Conservation (phyloP, 805 yeast species). For the Blastobotrys chiropterorum region DNA sequence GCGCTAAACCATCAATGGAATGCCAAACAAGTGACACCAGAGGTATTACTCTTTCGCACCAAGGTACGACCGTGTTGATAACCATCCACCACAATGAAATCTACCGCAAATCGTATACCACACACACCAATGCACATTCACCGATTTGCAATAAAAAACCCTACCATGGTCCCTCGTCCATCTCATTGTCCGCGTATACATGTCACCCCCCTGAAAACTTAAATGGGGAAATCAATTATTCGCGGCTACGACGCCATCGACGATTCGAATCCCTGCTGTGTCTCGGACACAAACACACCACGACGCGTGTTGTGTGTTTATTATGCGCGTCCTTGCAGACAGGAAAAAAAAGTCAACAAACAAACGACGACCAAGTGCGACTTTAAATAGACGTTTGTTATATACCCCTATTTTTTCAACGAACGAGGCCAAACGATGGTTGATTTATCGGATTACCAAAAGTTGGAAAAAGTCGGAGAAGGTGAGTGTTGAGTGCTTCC, state of each 20-base stretch:
- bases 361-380: neutral
- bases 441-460: slow-evolving; percentile 85
- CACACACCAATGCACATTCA: no score
- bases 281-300: neutral
- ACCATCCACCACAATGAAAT: no score
- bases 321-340: neutral
- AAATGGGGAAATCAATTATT: neutral
- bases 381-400: neutral
- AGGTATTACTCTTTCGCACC: no score
- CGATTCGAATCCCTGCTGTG: neutral
- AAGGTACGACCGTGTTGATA: no score
- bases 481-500: slow-evolving; percentile 41
- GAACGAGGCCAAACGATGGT: slow-evolving; percentile 44
- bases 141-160: no score
- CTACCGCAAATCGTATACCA: no score
- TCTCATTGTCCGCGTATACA: no score
- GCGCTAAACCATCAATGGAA: no score
- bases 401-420: neutral
- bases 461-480: slow-evolving; percentile 95
- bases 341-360: slow-evolving; percentile 1
- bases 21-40: no score
- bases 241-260: neutral
- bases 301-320: neutral
- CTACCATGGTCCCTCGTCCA: no score
- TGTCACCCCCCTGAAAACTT: neutral